Conservation (phyloP, 2,329 filamentous ascomycete species). For the Nemania sp. region DNA sequence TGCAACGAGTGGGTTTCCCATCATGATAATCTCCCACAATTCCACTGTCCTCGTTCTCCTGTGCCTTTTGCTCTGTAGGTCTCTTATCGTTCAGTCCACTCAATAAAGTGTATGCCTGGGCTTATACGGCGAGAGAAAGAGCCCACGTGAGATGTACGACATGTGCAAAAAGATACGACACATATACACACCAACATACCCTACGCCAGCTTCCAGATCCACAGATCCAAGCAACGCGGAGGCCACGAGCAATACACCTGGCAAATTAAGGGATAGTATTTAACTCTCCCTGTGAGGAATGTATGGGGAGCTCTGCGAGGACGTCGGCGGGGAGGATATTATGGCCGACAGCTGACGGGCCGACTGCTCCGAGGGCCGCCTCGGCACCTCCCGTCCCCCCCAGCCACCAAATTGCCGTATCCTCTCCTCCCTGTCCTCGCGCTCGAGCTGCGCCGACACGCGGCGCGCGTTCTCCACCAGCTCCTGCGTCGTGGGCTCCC, state of each 20-base stretch:
- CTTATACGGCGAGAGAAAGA: not conserved
- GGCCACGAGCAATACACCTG: not conserved
- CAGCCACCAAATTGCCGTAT: conserved; percentile 14
- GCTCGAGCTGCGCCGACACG: conserved; percentile 41
- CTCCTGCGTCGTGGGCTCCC: conserved; percentile 37
- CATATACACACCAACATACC: not conserved
- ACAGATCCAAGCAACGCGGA: not conserved
- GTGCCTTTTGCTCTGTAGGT: not conserved
- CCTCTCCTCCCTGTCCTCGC: conserved; percentile 34
- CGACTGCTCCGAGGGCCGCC: conserved; percentile 10
- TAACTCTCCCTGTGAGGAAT: not conserved
- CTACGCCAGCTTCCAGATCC: not conserved
- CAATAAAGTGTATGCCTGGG: not conserved
- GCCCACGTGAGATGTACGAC: too few relatives aligned
- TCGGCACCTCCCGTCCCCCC: conserved; percentile 21
- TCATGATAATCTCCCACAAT: not conserved
- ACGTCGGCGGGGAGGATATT: conserved; percentile 18
- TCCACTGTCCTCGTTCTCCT: not conserved
- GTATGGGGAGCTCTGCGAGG: conserved; percentile 15
- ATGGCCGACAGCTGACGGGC: conserved; percentile 19
- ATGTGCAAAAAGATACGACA: not conserved
- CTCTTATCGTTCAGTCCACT: not conserved
- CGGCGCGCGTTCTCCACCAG: conserved; percentile 38
- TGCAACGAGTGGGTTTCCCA: conserved; percentile 12
- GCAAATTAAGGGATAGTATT: not conserved